Percentiles rank a stretch among this genome's conserved stretches.
These are phyloP conservation scores for Gardenia jasminoides DNA, from an alignment of 257 asterid species.

Conservation along the genomic window DNA sequence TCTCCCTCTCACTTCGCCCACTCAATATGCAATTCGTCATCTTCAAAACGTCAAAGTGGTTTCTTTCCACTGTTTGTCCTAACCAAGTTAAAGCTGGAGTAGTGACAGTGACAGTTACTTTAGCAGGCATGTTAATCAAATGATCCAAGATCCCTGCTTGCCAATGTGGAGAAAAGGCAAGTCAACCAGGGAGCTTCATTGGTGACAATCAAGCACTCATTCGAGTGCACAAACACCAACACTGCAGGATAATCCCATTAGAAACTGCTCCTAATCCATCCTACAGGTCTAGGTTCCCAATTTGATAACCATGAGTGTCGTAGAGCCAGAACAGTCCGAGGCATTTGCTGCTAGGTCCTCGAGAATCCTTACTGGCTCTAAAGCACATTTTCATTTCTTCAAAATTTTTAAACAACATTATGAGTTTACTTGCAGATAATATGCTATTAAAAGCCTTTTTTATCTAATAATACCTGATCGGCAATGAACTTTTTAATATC, in stretches of 20 bases:
- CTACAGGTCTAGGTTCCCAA: neutral
- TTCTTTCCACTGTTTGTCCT: neutral
- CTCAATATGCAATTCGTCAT: no score
- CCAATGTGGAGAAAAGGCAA: neutral
- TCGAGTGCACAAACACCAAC: no score
- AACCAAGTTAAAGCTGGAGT: neutral
- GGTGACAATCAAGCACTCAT: neutral
- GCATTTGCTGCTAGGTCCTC: neutral
- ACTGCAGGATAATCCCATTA: neutral
- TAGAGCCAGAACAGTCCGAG: neutral
- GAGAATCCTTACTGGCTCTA: neutral
- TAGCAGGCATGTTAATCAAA: neutral
- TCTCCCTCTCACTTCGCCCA: no score
- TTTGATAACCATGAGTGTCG: neutral
- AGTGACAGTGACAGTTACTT: neutral
- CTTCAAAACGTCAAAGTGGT: neutral
- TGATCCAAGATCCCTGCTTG: neutral
- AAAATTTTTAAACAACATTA: neutral
- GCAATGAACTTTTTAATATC: constrained; percentile 76
- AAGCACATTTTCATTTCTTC: neutral
- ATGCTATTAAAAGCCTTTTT: neutral
- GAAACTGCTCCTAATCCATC: neutral
- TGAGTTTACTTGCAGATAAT: neutral
- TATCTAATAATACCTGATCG: constrained; percentile 55
- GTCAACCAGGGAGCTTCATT: neutral